Evolutionary conservation across 768 basidiomycete genomes (phyloP).

Genomic region (Russula dissimulans): DNA sequence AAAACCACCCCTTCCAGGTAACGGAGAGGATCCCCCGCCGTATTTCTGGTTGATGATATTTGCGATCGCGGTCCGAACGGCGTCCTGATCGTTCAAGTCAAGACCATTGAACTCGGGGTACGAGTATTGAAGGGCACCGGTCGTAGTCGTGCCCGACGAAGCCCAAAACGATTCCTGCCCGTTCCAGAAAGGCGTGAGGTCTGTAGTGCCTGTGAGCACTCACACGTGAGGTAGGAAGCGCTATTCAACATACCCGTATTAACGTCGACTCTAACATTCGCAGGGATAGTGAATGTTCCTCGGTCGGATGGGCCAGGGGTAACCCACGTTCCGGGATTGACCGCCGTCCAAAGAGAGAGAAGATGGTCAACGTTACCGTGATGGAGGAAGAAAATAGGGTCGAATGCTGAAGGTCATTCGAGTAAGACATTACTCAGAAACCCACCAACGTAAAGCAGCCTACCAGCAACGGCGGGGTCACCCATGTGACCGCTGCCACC

Average conservation of each 20-base stretch:
- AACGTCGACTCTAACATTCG: neutral
- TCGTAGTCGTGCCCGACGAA: no score
- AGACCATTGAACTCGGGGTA: constrained; percentile 42
- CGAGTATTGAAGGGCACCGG: constrained; percentile 31
- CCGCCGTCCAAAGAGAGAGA: constrained; percentile 40
- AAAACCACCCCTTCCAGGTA: no score
- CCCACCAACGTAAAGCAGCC: constrained; percentile 30
- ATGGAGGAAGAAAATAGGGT: constrained; percentile 47
- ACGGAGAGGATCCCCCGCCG: no score
- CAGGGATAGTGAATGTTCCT: constrained; percentile 10
- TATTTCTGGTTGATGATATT: no score
- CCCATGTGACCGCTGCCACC: constrained; percentile 24
- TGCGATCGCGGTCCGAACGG: constrained; percentile 26
- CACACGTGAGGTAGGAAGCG: neutral
- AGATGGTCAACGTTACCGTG: constrained; percentile 46
- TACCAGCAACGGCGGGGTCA: constrained; percentile 26
- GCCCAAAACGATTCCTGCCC: no score
- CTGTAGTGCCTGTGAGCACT: constrained; percentile 21
- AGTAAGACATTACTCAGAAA: neutral
- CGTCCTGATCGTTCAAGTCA: constrained; percentile 23
- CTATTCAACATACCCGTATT: neutral
- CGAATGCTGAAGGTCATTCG: constrained; percentile 30
- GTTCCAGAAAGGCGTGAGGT: constrained; percentile 38
- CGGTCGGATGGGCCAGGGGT: constrained; percentile 15
- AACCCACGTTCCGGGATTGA: constrained; percentile 36